Evolutionary conservation across 495 filamentous ascomycete genomes (phyloP), one percentile per base, ranked within the genome.

Genomic region (Evansstolkia leycettana): DNA sequence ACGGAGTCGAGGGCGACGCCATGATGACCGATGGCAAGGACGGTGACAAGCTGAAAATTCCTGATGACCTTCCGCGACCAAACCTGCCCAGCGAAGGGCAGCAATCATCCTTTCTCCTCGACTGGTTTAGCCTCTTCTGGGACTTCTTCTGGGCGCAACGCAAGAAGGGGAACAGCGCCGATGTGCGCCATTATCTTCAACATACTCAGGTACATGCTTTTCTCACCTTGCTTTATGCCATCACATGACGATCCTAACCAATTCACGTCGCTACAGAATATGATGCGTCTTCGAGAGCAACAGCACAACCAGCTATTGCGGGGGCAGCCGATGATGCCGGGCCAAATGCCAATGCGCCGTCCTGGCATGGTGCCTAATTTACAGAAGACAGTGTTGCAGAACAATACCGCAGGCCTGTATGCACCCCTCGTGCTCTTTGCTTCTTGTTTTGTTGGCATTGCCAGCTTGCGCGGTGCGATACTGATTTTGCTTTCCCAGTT

Each of bases 71-170:
- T 7, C 89, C 89, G 7, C 67, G 69, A 0, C 79, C 88, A 7
- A 76, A 72, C 31, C 60, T 87, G 2, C 73, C 77, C 9, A 70
- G 57, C 17, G 67, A 76, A 45, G 66, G 60, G 16, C 62, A 69
- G 7, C 76, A 84, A 12, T 80, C 75, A 11, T 83, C 80, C 17
- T 94, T 96, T 47, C 66, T 98, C 9, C 74, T 82, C 31, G 89
- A 95, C 40, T 98, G 90, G 90, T 98, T 92, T 59, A 82, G 76
- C 51, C 66, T 94, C 23, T 98, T 98, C 56, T 96, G 84, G 87
- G 90, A 96, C 43, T 84, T 96, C 49, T 92, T 79, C 48, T 73
- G 71, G 48, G 83, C 84, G 31, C 78, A 82, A 48, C 76, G 81
- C 39, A 73, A 72, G 42, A 71, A 74, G 50, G 65, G 62, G n/a